Evolutionary conservation across 106 monocot genomes (phyloP), one percentile per base, ranked within the genome.

Genomic region (Platanthera zijinensis): DNA sequence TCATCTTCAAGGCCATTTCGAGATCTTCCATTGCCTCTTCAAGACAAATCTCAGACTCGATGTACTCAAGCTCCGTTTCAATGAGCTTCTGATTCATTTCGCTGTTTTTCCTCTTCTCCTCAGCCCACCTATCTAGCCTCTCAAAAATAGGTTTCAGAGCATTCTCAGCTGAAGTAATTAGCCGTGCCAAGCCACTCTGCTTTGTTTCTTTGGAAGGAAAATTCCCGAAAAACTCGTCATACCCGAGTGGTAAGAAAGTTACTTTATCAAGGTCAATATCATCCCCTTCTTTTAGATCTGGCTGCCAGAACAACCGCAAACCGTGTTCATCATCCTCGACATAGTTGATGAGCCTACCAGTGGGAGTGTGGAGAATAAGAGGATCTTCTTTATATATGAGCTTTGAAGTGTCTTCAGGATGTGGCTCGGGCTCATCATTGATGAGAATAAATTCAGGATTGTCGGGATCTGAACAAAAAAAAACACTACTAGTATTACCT

Each of bases 401-500:
- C 64, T 83, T 86, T 75, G 93, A 83, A 57, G 93, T 87, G 73
- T 93, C 90, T 66, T 90, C 81, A 28, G 93, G 93, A 72, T 93
- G 87, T 69, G 88, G 87, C 68, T 88, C 93, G n/a, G 93, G 93
- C 48, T 93, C 88, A 77, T 93, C 84, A 82, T 93, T 93, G 78
- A 93, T 84, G 12, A 90, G 88, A 77, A 93, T 80, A 83, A 93
- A 93, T 82, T 93, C 93, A 78, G 91, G 78, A 51, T 78, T 80
- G 22, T 84, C 85, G n/a, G 87, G 76, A 81, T 84, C 93, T 93
- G 83, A 18, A 74, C 53, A 59, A 78, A 53, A 54, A 74, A 72
- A 68, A 45, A 68, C 39, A 68, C 8, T 53, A 62, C 7, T 12
- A 4, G 66, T 30, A 32, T 3, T 39, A 11, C 32, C 12, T 66